Evolutionary conservation across 192 early-diverging fungal genomes (phyloP).

Genomic region (Coemansia sp.): DNA sequence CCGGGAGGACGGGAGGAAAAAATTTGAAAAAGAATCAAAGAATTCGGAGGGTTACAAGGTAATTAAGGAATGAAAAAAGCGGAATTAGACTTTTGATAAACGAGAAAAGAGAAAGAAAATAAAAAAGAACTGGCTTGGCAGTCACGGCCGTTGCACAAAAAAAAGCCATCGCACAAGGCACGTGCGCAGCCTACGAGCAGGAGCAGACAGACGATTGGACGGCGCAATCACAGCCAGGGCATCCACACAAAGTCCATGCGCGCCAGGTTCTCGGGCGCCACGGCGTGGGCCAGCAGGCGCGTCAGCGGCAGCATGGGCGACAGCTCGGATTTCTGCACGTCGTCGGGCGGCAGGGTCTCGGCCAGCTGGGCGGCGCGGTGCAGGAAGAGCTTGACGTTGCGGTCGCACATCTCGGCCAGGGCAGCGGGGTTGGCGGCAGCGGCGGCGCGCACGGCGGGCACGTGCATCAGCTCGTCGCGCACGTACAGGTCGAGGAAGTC

Average conservation of each 20-base stretch:
- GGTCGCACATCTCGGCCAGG: constrained; percentile 49
- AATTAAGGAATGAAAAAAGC: no score
- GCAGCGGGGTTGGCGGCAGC: constrained; percentile 42
- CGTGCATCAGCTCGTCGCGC: constrained; percentile 87
- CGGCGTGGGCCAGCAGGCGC: constrained; percentile 86
- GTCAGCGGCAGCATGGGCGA: constrained; percentile 76
- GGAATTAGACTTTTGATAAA: no score
- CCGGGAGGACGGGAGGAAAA: neutral
- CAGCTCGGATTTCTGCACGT: constrained; percentile 38
- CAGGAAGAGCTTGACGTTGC: constrained; percentile 45
- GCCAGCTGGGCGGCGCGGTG: constrained; percentile 36
- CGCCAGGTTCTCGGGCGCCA: constrained; percentile 88
- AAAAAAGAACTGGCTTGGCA: neutral
- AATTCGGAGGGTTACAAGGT: no score
- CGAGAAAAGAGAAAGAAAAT: neutral
- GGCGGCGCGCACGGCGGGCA: constrained; percentile 59
- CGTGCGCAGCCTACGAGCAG: neutral
- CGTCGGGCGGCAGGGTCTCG: constrained; percentile 36
- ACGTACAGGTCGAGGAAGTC: constrained; percentile 94
- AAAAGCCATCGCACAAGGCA: neutral
- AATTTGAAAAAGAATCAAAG: neutral
- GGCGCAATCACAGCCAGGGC: constrained; percentile 66
- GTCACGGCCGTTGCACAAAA: neutral
- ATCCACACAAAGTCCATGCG: constrained; percentile 95
- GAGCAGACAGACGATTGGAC: neutral